Base-by-base conservation (phyloP, 805 yeast genomes). In the Yarrowia phangngaensis region DNA sequence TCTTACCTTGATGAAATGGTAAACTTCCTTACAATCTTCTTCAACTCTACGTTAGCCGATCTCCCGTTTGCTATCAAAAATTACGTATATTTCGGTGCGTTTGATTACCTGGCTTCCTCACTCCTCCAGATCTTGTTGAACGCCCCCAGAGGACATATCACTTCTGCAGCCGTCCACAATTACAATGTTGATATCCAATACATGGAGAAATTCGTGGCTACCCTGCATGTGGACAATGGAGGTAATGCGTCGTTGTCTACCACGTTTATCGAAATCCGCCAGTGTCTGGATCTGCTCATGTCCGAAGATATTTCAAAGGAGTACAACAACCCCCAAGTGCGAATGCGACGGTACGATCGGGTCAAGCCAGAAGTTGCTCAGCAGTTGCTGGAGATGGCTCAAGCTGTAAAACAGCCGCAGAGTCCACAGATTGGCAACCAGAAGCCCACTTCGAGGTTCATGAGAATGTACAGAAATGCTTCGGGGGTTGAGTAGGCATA, bases 1-100 rank as follows among this genome's bases (percentile, higher is more conserved):
- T 73, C 73, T 56, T 81, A 82, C 45, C 76, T 90, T 51, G 76
- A 78, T 40, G 97, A 90, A 64, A 78, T 89, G 71, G 89, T 95
- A 13, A 77, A 82, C 51, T 92, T 82, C 64, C 71, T 90, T 60
- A 84, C 84, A 55, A 85, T 86, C 65, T 76, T 89, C 73, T 87
- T 90, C 61, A 78, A 82, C 46, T 81, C 95, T 1, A 87, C 94
- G 12, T 77, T 92, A 57, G 80, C 83, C 8, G 84, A 83, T 52
- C 70, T 92, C 36, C 97, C 97, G 0, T 73, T 74, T 34, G 75
- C 84, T 4, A 80, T 90, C 51, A 77, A 84, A 56, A 80, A 90
- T 3, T 68, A 88, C 52, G 76, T 94, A n/a, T 74, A 89, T 53
- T 80, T 87, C 55, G 76, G 95, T 60, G 87, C 90, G 20, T 86